Conservation (phyloP, 108 stramenopile species). For the Asterionellopsis glacialis region DNA sequence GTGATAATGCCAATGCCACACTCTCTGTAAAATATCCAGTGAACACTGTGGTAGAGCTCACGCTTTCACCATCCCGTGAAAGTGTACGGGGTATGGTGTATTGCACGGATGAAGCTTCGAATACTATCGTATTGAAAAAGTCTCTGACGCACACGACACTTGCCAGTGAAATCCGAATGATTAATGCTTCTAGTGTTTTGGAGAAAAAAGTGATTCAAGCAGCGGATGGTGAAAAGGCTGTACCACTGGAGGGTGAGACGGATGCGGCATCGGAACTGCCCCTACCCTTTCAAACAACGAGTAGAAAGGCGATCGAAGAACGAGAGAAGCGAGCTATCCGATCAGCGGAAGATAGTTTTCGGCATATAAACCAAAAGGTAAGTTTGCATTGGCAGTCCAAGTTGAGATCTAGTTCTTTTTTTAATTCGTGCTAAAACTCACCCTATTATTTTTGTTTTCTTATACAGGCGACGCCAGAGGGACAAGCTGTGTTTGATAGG, state of each 20-base stretch:
- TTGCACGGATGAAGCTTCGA: constrained; percentile 65
- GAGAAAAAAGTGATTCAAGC: constrained; percentile 25
- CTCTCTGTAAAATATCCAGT: background rate
- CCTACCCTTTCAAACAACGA: constrained; percentile 28
- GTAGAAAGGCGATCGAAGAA: constrained; percentile 64
- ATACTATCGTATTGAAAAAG: constrained; percentile 54
- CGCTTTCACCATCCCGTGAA: background rate
- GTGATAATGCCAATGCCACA: background rate
- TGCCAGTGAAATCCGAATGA: constrained; percentile 27
- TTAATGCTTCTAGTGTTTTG: constrained; percentile 45
- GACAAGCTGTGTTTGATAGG: constrained; percentile 77
- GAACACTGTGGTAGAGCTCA: background rate
- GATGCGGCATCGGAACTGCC: constrained; percentile 8
- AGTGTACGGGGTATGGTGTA: constrained; percentile 46
- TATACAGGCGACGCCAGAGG: constrained; percentile 56
- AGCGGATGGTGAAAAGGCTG: constrained; percentile 8
- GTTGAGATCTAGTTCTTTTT: constrained; percentile 5
- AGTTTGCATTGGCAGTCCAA: no score
- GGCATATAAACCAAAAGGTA: constrained; percentile 78
- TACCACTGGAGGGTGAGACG: constrained; percentile 3
- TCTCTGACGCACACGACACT: constrained; percentile 42
- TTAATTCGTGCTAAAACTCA: constrained; percentile 3
- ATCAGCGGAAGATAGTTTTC: constrained; percentile 70
- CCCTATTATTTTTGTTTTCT: background rate
- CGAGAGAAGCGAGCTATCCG: constrained; percentile 72